These are phyloP conservation scores for Castanopsis chinensis DNA, from an alignment of 306 rosid genomes.

Conservation along the genomic window DNA sequence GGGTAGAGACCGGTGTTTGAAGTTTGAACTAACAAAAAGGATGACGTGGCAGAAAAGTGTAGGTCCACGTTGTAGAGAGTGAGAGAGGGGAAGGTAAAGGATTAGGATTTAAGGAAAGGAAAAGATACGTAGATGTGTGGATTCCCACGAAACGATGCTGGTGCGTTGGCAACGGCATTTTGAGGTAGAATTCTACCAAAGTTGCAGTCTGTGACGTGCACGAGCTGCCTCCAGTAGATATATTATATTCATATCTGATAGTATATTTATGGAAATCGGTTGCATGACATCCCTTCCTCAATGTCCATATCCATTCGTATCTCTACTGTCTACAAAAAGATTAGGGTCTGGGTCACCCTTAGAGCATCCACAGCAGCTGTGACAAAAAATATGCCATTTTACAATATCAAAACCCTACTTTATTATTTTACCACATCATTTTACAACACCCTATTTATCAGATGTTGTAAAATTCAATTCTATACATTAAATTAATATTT, in stretches of 20 bases:
- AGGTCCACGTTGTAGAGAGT: slow-evolving; percentile 41
- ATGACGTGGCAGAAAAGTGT: slow-evolving; percentile 17
- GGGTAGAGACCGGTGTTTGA: not conserved
- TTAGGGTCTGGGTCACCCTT: not conserved
- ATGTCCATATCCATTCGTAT: slow-evolving; percentile 25
- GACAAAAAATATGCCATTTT: too few relatives aligned
- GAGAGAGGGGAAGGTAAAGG: slow-evolving; percentile 1
- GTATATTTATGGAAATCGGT: slow-evolving; percentile 4
- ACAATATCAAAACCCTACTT: too few relatives aligned
- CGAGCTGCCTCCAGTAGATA: slow-evolving; percentile 23
- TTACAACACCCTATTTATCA: too few relatives aligned
- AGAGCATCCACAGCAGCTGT: too few relatives aligned
- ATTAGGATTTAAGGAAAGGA: not conserved
- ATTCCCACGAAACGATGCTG: slow-evolving; percentile 22
- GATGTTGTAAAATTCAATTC: too few relatives aligned
- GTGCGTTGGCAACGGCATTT: slow-evolving; percentile 9
- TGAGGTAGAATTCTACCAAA: slow-evolving; percentile 11
- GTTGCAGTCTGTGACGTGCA: slow-evolving; percentile 35
- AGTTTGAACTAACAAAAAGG: not conserved
- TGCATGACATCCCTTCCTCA: slow-evolving; percentile 18
- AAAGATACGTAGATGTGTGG: slow-evolving; percentile 2
- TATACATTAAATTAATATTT: too few relatives aligned
- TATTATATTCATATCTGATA: not conserved
- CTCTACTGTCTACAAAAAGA: slow-evolving; percentile 25
- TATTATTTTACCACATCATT: too few relatives aligned